Evolutionary conservation across 208 protist species (phyloP).

Genomic region (Acanthamoeba quina): DNA sequence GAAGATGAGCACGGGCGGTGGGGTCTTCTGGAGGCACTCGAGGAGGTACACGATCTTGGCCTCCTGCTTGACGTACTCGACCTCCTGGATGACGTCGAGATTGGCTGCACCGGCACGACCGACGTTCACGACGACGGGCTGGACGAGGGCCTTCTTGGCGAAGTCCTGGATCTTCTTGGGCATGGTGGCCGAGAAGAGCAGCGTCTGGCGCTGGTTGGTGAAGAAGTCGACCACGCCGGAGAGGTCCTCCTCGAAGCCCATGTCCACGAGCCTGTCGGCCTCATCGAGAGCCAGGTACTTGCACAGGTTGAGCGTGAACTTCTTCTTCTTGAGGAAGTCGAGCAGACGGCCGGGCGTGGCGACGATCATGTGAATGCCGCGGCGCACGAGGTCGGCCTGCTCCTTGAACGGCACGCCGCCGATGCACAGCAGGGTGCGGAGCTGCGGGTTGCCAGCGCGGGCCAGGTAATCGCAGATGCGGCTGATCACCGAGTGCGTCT

Average conservation of each 20-base stretch:
- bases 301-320: constrained; percentile 90
- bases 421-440: constrained; percentile 89
- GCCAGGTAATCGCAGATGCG: constrained; percentile 76
- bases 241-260: constrained; percentile 92
- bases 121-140: constrained; percentile 94
- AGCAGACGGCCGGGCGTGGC: constrained; percentile 93
- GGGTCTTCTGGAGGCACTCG: constrained; percentile 94
- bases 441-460: constrained; percentile 65
- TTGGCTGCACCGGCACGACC: constrained; percentile 94
- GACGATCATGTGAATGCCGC: constrained; percentile 92
- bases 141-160: constrained; percentile 89
- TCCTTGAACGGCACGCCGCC: constrained; percentile 91
- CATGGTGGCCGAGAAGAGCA: constrained; percentile 96
- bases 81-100: constrained; percentile 94
- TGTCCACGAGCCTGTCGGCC: constrained; percentile 94
- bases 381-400: constrained; percentile 82
- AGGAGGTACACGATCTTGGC: constrained; percentile 93
- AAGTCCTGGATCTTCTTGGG: constrained; percentile 94
- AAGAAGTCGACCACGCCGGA: constrained; percentile 85
- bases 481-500: constrained; percentile 89
- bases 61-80: constrained; percentile 94
- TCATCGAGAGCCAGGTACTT: constrained; percentile 92
- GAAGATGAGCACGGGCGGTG: constrained; percentile 93
- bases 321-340: constrained; percentile 91
- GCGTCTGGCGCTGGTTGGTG: constrained; percentile 91